These are phyloP conservation scores for Tylopilus rubrobrunneus DNA, from an alignment of 768 basidiomycete genomes.

Conservation along the genomic window DNA sequence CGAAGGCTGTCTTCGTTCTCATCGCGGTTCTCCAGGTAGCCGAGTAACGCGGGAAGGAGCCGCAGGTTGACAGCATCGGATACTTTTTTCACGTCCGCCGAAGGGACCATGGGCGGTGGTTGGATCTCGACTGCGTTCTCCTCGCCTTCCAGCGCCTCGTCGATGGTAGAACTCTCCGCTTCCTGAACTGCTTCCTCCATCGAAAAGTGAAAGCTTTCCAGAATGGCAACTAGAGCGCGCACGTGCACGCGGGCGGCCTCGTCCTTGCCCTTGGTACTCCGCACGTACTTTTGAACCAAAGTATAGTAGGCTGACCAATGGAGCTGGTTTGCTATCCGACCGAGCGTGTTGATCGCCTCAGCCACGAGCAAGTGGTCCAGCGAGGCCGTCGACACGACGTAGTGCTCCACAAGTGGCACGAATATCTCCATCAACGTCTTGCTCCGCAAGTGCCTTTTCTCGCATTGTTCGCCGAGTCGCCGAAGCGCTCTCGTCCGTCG, in stretches of 20 bases:
- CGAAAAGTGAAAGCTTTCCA: slow-evolving; percentile 90
- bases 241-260: slow-evolving; percentile 75
- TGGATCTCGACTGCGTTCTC: slow-evolving; percentile 18
- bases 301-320: slow-evolving; percentile 82
- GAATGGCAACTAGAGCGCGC: slow-evolving; percentile 76
- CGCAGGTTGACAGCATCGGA: slow-evolving; percentile 72
- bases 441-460: slow-evolving; percentile 61
- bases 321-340: slow-evolving; percentile 71
- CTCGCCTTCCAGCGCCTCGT: slow-evolving; percentile 26
- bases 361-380: slow-evolving; percentile 85
- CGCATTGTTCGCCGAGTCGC: slow-evolving; percentile 75
- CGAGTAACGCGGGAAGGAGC: slow-evolving; percentile 75
- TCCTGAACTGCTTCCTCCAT: slow-evolving; percentile 57
- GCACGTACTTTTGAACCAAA: slow-evolving; percentile 78
- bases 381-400: slow-evolving; percentile 56
- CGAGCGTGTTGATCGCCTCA: slow-evolving; percentile 80
- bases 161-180: slow-evolving; percentile 24
- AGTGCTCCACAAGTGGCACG: slow-evolving; percentile 82
- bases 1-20: slow-evolving; percentile 81
- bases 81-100: slow-evolving; percentile 38
- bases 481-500: slow-evolving; percentile 83
- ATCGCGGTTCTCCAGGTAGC: slow-evolving; percentile 79
- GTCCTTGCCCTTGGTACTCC: slow-evolving; percentile 62
- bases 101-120: not conserved
- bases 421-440: slow-evolving; percentile 76